phyloP scores from a whole-genome alignment of 1,139 yeast species.

The Saccharomyces hybrid region DNA sequence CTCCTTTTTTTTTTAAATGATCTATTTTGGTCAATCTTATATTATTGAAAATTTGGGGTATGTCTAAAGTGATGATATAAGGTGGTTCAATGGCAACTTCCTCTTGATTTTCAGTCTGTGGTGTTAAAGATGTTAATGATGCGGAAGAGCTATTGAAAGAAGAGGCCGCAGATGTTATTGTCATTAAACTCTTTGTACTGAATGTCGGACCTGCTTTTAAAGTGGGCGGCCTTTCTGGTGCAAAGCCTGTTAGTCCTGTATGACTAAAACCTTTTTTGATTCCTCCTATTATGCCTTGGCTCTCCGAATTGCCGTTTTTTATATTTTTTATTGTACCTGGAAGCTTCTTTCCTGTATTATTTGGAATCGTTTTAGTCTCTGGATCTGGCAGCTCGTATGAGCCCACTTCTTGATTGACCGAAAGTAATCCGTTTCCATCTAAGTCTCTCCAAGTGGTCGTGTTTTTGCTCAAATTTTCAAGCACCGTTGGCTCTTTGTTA shows the following conservation, averaged over 20 bases:
- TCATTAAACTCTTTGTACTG: not conserved
- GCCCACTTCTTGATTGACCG: constrained; percentile 26
- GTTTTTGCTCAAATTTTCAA: constrained; percentile 26
- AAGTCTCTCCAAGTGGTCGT: constrained; percentile 32
- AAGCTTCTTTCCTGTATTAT: not conserved
- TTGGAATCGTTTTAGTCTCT: not conserved
- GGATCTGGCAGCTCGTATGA: constrained; percentile 13
- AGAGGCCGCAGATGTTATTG: not conserved
- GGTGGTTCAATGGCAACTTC: constrained; percentile 18
- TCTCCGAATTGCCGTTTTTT: not conserved
- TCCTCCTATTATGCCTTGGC: constrained; percentile 1
- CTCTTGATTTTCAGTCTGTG: constrained; percentile 9
- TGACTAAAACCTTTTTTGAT: constrained; percentile 5
- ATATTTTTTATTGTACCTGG: not conserved
- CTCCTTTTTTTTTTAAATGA: constrained; percentile 5
- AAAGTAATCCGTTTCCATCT: constrained; percentile 31
- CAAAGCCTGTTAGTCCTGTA: constrained; percentile 1
- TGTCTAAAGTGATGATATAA: constrained; percentile 22
- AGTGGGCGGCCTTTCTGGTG: constrained; percentile 1
- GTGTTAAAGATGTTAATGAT: constrained; percentile 9
- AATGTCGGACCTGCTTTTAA: not conserved
- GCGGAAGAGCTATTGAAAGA: constrained; percentile 7
- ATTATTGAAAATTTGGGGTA: constrained; percentile 27
- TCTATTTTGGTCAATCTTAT: constrained; percentile 21
- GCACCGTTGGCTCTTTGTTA: constrained; percentile 26